Evolutionary conservation across 176 grass and related monocot species (phyloP), one percentile per base, ranked within the genome.

Genomic region (Rhipidocladum racemiflorum): DNA sequence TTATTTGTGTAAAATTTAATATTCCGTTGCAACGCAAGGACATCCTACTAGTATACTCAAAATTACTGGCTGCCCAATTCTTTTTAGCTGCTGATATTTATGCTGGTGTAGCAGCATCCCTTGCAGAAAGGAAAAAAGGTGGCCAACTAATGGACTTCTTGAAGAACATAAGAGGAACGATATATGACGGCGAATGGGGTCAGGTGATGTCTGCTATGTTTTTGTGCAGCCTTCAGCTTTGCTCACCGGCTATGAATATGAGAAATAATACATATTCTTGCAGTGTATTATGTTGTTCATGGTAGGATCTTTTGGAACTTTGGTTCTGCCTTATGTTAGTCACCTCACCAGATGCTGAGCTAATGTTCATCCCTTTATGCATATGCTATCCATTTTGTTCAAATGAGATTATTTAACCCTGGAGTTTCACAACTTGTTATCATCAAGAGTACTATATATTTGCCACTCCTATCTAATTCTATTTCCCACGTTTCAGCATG

Each of bases 91-190:
- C 89, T 87, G 92, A 91, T 92, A 94, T 98, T 51, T 98, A 98
- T 86, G 95, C 95, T 30, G 92, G 88, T 81, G 88, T 98, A 84
- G 84, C 93, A 63, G 91, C 95, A 55, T 94, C 91, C 62, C 85
- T 98, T 48, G 92, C 90, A 77, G 88, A 94, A 69, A 93, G 92
- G 82, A 98, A 98, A 91, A 98, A 89, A 76, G 89, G 92, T 85
- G 91, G 86, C 49, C 92, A 98, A 38, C 74, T 98, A 84, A 91
- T 90, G 48, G 92, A 98, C 76, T 94, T 98, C 64, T 91, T 98
- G 69, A 98, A 93, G 87, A 95, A 95, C 76, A 98, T 98, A 79
- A 98, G 90, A 81, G 92, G 95, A 61, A 98, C 92, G 29, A 94
- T 95, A 89, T 90, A 91, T 39, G 90, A 90, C 61, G 92, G 95